Base-by-base conservation (phyloP, 2,329 filamentous ascomycete species). In the Botrytis medusae region DNA sequence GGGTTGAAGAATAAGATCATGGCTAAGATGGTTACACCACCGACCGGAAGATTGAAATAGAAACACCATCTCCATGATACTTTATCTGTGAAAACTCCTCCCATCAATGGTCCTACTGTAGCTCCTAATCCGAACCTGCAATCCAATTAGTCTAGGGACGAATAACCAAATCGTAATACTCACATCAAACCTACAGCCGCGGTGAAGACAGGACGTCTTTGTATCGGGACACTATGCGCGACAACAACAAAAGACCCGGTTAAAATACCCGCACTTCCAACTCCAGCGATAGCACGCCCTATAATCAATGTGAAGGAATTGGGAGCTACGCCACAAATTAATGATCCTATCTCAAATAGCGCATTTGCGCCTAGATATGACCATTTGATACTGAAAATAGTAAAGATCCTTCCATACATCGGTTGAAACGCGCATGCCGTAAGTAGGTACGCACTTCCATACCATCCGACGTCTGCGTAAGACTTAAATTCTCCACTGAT, bases 281-380 rank as follows among this genome's bases (percentile, higher is more conserved):
- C 84, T 77, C 90, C 90, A 78, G 92, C 90, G 61, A 92, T 83
- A 0, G 87, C 87, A 77, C 90, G 83, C 25, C 88, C 89, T 8
- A 85, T 86, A 72, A 92, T 86, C 57, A 92, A 83, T 87, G 91
- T 90, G 46, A 86, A 83, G 76, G 91, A 87, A 76, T 85, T 89
- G 69, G 84, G 84, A 10, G 88, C 83, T 37, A 90, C 77, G 1
- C 85, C 90, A 57, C 88, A 88, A 37, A 92, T 83, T 70, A 91
- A 80, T 42, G 87, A 79, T 81, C 16, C 78, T 71, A 63, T 40
- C 44, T 48, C 60, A 51, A 71, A 75, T 10, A 74, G 16, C n/a
- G 61, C 61, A 25, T 71, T 63, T 10, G 68, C 71, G 16, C 68
- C 48, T 2, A 74, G 46, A 54, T 73, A 44, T 22, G 64, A 59